Evolutionary conservation across 2,329 filamentous ascomycete genomes (phyloP), one percentile per base, ranked within the genome.

Genomic region (Seiridium unicorne): DNA sequence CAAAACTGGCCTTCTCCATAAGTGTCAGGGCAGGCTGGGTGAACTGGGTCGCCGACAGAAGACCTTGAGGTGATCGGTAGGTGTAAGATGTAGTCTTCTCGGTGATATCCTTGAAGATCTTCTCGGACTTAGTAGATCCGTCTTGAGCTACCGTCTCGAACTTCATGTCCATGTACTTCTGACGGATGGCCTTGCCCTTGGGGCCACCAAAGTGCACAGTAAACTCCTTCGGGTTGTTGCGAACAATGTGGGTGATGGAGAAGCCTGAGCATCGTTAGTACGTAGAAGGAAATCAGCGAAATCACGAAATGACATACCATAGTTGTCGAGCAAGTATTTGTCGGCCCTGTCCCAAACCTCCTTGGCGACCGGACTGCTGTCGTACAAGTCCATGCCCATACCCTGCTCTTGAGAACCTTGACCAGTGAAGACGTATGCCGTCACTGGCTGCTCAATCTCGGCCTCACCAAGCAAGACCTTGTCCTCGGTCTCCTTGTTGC

Each of bases 101-200:
- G 70, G 90, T 86, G 69, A 99, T 93, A 71, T 96, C 93, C 82
- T 99, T 98, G 86, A 99, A 99, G 73, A 99, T 99, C 79, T 94
- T 96, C 83, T 99, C 95, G 0, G 95, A 97, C 79, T 97, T 98
- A 81, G 97, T 93, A 42, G 87, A 87, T 34, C 95, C 95, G 74
- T 99, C 95, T 2, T 91, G 81, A 61, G 90, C 90, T 57, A 99
- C 93, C n/a, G 94, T 96, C 81, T 99, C 95, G 77, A 98, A 99
- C 53, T 94, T 98, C 95, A 99, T 99, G 62, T 94, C 89, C 90
- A 98, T 98, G 83, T 99, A 99, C 79, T 99, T 99, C 73, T 97
- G 90, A 64, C 95, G 92, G 69, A 99, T 99, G 56, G 92, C 93
- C 81, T 98, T 99, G 73, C 95, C 95, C 61, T 92, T 91, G 63